Conservation (phyloP, 164 flowering plant species). For the Tinospora cordifolia region DNA sequence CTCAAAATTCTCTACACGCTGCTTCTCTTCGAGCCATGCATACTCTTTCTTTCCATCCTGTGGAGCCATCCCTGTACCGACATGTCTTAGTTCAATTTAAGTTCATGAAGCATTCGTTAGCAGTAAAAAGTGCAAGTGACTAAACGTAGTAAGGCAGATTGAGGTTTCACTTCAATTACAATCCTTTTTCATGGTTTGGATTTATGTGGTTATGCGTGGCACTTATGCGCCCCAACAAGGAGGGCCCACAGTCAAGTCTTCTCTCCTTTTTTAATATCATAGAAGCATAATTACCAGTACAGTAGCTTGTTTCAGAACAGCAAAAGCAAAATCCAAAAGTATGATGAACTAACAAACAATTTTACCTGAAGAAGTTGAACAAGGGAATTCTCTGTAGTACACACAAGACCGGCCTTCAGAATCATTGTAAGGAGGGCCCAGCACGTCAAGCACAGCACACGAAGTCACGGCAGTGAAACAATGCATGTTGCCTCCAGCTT, state of each 20-base stretch:
- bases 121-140: not conserved
- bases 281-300: not conserved
- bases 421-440: slow-evolving; percentile 62
- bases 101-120: not conserved
- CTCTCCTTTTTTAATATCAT: not conserved
- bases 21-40: slow-evolving; percentile 27
- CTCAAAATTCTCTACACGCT: slow-evolving; percentile 19
- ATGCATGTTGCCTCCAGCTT: slow-evolving; percentile 85
- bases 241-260: slow-evolving; percentile 1
- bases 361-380: slow-evolving; percentile 19
- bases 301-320: not conserved
- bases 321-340: not conserved
- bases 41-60: slow-evolving; percentile 8
- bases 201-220: not conserved
- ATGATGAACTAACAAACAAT: not conserved
- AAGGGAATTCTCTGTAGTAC: slow-evolving; percentile 38
- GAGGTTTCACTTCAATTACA: not conserved
- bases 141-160: not conserved
- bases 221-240: not conserved
- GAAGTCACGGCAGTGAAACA: slow-evolving; percentile 72
- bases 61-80: not conserved
- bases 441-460: slow-evolving; percentile 79
- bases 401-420: slow-evolving; percentile 43
- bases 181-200: too few relatives aligned
- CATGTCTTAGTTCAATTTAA: too few relatives aligned